phyloP scores from a whole-genome alignment of 495 filamentous ascomycete species.

The Ascodesmis nigricans region DNA sequence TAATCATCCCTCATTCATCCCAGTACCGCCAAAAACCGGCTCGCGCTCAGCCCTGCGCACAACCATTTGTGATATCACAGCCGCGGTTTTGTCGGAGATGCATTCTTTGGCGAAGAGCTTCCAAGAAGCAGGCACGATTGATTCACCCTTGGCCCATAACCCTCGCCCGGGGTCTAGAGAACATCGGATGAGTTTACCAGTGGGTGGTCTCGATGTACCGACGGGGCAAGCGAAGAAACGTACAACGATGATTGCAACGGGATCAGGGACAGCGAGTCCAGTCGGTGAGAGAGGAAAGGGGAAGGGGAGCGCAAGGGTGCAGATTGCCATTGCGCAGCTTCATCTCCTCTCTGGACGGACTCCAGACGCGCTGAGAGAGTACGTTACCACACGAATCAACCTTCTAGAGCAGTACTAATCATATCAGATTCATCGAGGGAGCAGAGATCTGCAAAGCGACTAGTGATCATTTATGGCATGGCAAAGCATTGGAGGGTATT shows the following conservation, averaged over 20 bases:
- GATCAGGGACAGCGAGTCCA: conserved; percentile 34
- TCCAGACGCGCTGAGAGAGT: conserved; percentile 68
- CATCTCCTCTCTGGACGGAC: conserved; percentile 77
- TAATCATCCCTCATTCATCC: conserved; percentile 28
- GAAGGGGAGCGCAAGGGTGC: conserved; percentile 60
- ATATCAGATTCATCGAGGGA: conserved; percentile 49
- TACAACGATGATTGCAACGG: conserved; percentile 44
- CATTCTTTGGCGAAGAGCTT: conserved; percentile 65
- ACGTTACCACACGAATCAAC: conserved; percentile 3
- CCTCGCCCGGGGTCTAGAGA: conserved; percentile 5
- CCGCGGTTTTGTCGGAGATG: conserved; percentile 65
- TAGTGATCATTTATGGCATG: conserved; percentile 91
- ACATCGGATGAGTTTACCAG: conserved; percentile 66
- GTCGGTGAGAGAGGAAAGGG: conserved; percentile 60
- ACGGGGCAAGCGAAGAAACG: conserved; percentile 43
- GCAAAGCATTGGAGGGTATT: conserved; percentile 76
- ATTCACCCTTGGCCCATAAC: conserved; percentile 50
- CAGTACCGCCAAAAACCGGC: conserved; percentile 47
- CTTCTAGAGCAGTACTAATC: background rate
- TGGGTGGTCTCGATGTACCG: conserved; percentile 26
- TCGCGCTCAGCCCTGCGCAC: conserved; percentile 87
- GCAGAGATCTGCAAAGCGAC: conserved; percentile 52
- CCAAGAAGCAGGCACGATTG: conserved; percentile 55
- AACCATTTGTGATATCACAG: conserved; percentile 78
- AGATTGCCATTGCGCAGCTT: conserved; percentile 61